phyloP scores from a whole-genome alignment of 2,329 filamentous ascomycete species.

The Periglandula ipomoeae region DNA sequence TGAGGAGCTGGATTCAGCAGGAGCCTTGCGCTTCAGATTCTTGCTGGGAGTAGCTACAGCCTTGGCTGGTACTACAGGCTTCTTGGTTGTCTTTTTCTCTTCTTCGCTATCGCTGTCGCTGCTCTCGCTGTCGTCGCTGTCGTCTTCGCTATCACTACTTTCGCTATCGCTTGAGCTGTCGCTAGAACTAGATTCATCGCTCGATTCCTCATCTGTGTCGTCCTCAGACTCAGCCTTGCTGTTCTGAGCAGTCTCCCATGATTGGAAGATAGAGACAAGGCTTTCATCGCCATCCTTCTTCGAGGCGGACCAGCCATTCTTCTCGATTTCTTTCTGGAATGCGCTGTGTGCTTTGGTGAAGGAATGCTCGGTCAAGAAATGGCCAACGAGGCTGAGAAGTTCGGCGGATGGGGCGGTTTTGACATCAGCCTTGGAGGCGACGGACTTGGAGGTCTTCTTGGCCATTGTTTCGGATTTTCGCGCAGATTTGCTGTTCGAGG shows the following conservation, averaged over 20 bases:
- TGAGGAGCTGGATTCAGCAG: constrained; percentile 17
- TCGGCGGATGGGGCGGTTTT: constrained; percentile 40
- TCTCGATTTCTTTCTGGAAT: constrained; percentile 53
- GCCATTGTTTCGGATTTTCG: constrained; percentile 21
- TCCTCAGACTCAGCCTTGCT: constrained; percentile 14
- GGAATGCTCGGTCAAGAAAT: constrained; percentile 58
- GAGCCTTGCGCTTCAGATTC: constrained; percentile 32
- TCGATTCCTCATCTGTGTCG: constrained; percentile 20
- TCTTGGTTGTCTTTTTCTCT: constrained; percentile 12
- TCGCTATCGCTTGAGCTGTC: constrained; percentile 22
- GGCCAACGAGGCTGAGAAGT: constrained; percentile 57
- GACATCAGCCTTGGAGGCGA: constrained; percentile 13
- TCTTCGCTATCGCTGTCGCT: constrained; percentile 17
- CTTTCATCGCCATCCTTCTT: constrained; percentile 22
- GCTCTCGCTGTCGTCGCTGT: constrained; percentile 18
- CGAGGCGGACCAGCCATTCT: constrained; percentile 35
- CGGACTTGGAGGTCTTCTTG: constrained; percentile 21
- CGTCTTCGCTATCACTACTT: constrained; percentile 18
- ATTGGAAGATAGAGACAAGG: constrained; percentile 40
- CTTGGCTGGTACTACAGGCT: constrained; percentile 13
- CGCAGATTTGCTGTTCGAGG: background rate
- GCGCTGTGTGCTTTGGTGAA: constrained; percentile 52
- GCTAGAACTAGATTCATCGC: constrained; percentile 21
- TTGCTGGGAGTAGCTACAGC: constrained; percentile 14
- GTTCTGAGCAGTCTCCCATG: constrained; percentile 33